Evolutionary conservation across 441 rosid species (phyloP).

Genomic region (Erodium trifolium): DNA sequence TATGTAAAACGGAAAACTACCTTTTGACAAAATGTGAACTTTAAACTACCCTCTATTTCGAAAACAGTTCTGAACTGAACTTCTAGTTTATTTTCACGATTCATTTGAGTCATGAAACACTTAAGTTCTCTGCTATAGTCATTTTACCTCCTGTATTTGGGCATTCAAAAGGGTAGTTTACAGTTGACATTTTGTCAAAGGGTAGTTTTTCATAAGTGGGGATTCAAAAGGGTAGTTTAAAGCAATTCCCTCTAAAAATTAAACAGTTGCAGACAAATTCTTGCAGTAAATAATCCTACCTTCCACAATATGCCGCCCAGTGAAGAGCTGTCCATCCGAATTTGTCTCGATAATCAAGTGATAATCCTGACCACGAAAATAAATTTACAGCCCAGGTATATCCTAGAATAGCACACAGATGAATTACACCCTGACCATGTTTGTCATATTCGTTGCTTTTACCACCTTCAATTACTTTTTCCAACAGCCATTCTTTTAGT

Average conservation of each 20-base stretch:
- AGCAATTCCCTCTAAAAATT: too few relatives aligned
- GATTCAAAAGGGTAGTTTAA: too few relatives aligned
- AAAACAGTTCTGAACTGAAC: too few relatives aligned
- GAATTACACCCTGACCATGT: constrained; percentile 85
- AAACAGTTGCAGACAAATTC: not conserved
- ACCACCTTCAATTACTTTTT: constrained; percentile 59
- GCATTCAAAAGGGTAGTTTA: too few relatives aligned
- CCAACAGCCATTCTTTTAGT: constrained; percentile 84
- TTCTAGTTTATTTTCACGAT: too few relatives aligned
- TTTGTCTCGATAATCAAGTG: constrained; percentile 84
- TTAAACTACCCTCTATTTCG: not conserved
- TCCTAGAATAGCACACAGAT: constrained; percentile 83
- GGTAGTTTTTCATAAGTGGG: too few relatives aligned
- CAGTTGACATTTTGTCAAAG: too few relatives aligned
- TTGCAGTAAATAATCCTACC: constrained; percentile 28
- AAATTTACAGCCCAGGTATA: constrained; percentile 79
- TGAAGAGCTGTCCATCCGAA: constrained; percentile 98
- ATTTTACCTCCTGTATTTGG: too few relatives aligned
- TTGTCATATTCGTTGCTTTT: constrained; percentile 62
- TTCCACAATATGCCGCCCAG: constrained; percentile 90
- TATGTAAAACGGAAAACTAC: too few relatives aligned
- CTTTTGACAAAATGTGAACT: too few relatives aligned
- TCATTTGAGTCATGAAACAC: too few relatives aligned
- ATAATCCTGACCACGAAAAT: constrained; percentile 65
- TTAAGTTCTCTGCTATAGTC: too few relatives aligned